These are phyloP conservation scores for Populus nigra DNA, from an alignment of 345 rosid genomes.

Conservation along the genomic window DNA sequence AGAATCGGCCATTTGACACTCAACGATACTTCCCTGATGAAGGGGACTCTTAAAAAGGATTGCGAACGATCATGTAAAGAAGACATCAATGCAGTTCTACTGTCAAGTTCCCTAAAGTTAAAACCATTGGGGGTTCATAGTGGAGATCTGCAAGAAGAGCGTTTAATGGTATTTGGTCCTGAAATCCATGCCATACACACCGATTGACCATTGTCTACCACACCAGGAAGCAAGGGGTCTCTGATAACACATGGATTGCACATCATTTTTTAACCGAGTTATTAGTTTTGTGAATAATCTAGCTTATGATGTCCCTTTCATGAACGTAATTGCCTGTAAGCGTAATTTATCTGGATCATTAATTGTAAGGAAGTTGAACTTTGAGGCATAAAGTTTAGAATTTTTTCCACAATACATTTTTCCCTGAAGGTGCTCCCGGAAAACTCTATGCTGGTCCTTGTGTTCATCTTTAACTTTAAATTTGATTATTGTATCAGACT, in stretches of 20 bases:
- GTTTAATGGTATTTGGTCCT: not conserved
- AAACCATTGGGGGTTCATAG: no score
- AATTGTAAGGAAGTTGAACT: not conserved
- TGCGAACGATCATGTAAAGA: not conserved
- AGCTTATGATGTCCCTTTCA: not conserved
- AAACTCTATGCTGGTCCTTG: no score
- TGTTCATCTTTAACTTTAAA: no score
- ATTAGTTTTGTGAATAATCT: not conserved
- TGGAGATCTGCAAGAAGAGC: not conserved
- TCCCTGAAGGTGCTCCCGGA: no score
- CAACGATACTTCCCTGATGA: conserved; percentile 18
- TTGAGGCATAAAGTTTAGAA: no score
- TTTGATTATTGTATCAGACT: no score
- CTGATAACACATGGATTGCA: no score
- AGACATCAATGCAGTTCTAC: not conserved
- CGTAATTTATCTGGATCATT: not conserved
- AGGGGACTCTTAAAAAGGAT: not conserved
- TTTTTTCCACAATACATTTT: no score
- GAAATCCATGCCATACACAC: not conserved
- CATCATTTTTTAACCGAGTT: not conserved
- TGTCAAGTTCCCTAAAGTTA: not conserved
- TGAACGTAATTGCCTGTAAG: not conserved
- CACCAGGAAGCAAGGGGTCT: not conserved
- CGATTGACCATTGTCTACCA: not conserved
- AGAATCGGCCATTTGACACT: conserved; percentile 53